Evolutionary conservation across 2,329 filamentous ascomycete species (phyloP), one percentile per base, ranked within the genome.

Genomic region (Cladorrhinum sp.): DNA sequence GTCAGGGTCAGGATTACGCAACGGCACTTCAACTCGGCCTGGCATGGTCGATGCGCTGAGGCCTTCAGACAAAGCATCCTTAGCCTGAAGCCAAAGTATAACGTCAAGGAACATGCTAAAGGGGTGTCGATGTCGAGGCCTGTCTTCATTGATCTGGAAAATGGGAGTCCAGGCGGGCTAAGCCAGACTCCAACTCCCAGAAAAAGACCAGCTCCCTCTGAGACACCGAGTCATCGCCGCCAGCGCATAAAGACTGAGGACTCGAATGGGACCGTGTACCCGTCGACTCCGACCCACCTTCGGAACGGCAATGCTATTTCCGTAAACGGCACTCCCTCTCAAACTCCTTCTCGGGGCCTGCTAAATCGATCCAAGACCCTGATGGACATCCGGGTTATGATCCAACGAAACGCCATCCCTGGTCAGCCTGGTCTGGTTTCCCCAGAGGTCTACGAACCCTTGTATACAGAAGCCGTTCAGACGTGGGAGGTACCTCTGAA

Each of bases 401-500:
- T 89, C 13, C 72, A 76, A 65, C 85, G 85, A 0, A 80, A 82
- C 6, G 77, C 85, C 0, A 81, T 85, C 0, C 81, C 86, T 0
- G 79, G 83, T 0, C 81, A 84, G 38, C 67, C 65, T 6, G 65
- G 63, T 12, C 63, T 69, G 8, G 62, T 69, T 2, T 66, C 65
- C 0, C 48, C 62, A 5, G 60, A 24, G 2, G 85, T 88, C 0
- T 85, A 87, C 22, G 81, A 86, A 25, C 77, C 77, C 0, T 76
- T 90, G 16, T 85, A 83, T 50, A 75, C 78, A 16, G 74, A 82
- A n/a, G 81, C 82, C 0, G 81, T 90, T 1, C 69, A 71, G 7
- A 80, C 83, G 1, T 91, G 88, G 88, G 68, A 78, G 1, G 67
- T 68, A 0, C 85, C 85, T 0, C 76, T 87, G 51, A 69, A 78